Percentiles rank a stretch among this genome's conserved stretches.
Conservation (phyloP, 2,329 filamentous ascomycete species). For the Fusarium dlaminii region DNA sequence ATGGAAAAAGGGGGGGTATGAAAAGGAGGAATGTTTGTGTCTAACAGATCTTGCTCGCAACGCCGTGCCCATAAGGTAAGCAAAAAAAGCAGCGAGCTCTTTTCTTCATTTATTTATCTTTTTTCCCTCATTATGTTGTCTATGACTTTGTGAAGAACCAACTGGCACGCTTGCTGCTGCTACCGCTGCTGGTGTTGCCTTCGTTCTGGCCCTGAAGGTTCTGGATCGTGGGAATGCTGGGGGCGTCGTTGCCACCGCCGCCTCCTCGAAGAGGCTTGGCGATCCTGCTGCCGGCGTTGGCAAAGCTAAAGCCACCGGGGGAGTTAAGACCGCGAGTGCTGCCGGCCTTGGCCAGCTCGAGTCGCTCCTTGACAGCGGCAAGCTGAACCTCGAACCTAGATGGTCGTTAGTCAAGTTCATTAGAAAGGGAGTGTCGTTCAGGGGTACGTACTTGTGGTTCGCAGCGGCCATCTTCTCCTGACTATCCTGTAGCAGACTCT, state of each 20-base stretch:
- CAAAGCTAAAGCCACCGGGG: slow-evolving; percentile 76
- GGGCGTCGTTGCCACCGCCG: slow-evolving; percentile 58
- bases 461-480: slow-evolving; percentile 98
- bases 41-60: slow-evolving; percentile 40
- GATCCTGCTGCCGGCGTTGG: slow-evolving; percentile 70
- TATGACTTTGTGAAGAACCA: slow-evolving; percentile 78
- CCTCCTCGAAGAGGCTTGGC: slow-evolving; percentile 75
- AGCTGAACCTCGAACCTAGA: slow-evolving; percentile 95
- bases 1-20: slow-evolving; percentile 30
- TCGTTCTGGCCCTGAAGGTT: slow-evolving; percentile 55
- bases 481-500: slow-evolving; percentile 91
- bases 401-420: slow-evolving; percentile 41
- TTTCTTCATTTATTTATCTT: slow-evolving; percentile 31
- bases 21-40: slow-evolving; percentile 13
- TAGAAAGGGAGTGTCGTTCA: not conserved
- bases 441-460: slow-evolving; percentile 85
- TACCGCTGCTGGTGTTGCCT: slow-evolving; percentile 44
- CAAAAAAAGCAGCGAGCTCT: slow-evolving; percentile 39
- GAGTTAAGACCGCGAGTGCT: slow-evolving; percentile 85
- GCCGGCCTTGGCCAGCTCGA: slow-evolving; percentile 93
- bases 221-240: slow-evolving; percentile 64
- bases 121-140: slow-evolving; percentile 31
- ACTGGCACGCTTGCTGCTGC: slow-evolving; percentile 71
- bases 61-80: slow-evolving; percentile 41
- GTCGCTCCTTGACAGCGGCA: slow-evolving; percentile 94